Evolutionary conservation across 2,329 filamentous ascomycete genomes (phyloP), one percentile per base, ranked within the genome.

Genomic region (Fusarium brachygibbosum): DNA sequence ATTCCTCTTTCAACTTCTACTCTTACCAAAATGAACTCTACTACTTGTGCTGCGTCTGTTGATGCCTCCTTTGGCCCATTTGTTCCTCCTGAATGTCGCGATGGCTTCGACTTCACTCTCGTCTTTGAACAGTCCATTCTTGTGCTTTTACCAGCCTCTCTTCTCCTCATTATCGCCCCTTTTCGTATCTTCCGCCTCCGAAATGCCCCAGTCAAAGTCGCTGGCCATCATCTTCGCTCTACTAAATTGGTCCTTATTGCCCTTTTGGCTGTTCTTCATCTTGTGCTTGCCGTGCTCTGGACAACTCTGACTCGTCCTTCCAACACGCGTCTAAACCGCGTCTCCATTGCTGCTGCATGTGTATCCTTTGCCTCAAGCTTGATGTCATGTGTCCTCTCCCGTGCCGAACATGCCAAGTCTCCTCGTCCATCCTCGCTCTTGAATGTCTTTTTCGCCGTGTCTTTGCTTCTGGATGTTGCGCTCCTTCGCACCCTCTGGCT

Each of bases 101-200:
- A 80, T 38, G 75, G 81, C 17, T 83, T 84, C 56, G 86, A 88
- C 72, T 83, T 86, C 46, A 84, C 82, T 4, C 74, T 87, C 16
- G 80, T 83, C n/a, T 79, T 87, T 46, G 78, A 81, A 63, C 77
- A 81, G 25, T 77, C 74, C 31, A 68, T 81, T 46, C 74, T 81
- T 38, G 70, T 76, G 35, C 72, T 78, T 11, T 63, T 71, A 3
- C 79, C 79, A 3, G 75, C 76, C 11, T 70, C 69, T 16, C 38
- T 78, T 35, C 67, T 81, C 11, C 51, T 81, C 7, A 25, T 80
- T 11, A 65, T 69, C 6, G 77, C 70, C 2, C 79, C 79, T 0
- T 31, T 79, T n/a, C 77, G 78, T 17, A 66, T 79, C 32, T 37
- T 68, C 8, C 66, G 59, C 14, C 75, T 80, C 3, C 53, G 66